phyloP scores from a whole-genome alignment of 768 basidiomycete genomes.

The Hebeloma cylindrosporum region DNA sequence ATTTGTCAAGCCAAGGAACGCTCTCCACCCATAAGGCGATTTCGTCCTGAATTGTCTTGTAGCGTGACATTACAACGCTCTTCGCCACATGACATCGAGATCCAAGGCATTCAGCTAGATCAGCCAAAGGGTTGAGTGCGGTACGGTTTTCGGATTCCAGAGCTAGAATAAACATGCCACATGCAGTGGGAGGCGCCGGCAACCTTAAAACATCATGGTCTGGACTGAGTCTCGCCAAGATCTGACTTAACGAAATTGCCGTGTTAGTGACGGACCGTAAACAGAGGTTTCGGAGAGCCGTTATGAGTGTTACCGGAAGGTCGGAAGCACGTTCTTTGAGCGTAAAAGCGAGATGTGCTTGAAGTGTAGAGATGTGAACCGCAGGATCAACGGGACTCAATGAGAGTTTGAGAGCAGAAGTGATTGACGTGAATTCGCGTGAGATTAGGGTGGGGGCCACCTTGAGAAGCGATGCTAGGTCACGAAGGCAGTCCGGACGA shows the following conservation, averaged over 20 bases:
- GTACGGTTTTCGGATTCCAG: conserved; percentile 65
- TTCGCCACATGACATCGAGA: conserved; percentile 49
- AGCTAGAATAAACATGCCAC: conserved; percentile 67
- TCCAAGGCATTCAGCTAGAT: conserved; percentile 60
- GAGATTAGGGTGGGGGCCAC: conserved; percentile 51
- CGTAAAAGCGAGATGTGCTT: conserved; percentile 47
- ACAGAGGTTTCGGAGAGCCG: conserved; percentile 40
- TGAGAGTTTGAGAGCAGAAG: conserved; percentile 52
- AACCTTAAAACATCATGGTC: conserved; percentile 38
- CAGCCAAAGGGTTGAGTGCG: conserved; percentile 51
- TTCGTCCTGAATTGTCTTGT: conserved; percentile 62
- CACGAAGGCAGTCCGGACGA: conserved; percentile 63
- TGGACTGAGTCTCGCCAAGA: conserved; percentile 39
- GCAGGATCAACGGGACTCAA: conserved; percentile 57
- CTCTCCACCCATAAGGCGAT: conserved; percentile 58
- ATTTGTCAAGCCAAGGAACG: conserved; percentile 75
- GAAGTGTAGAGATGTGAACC: conserved; percentile 56
- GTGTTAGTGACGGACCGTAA: conserved; percentile 45
- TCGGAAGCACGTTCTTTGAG: conserved; percentile 31
- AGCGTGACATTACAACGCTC: conserved; percentile 63
- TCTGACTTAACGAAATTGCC: conserved; percentile 44
- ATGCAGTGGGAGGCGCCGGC: conserved; percentile 52
- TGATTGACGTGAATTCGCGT: conserved; percentile 54
- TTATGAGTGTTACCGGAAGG: conserved; percentile 35
- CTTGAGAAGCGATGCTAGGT: conserved; percentile 67